phyloP scores from a whole-genome alignment of 78 protist genomes.

The Cyanophora paradoxa region DNA sequence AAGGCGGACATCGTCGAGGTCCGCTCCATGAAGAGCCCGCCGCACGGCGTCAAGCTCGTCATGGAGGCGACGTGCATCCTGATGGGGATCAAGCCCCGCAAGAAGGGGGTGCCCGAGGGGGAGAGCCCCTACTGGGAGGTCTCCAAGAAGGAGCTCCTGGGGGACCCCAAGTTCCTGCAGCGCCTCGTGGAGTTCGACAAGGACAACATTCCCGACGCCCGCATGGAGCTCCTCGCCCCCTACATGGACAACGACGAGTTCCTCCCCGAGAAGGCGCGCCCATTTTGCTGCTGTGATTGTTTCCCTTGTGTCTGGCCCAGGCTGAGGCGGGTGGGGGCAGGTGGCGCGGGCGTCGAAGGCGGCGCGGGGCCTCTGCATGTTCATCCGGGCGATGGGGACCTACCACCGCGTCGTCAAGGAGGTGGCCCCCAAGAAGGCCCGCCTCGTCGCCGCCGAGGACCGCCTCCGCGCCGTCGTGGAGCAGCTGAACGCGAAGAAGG shows the following conservation, averaged over 20 bases:
- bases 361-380: slow-evolving; percentile 74
- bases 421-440: slow-evolving; percentile 72
- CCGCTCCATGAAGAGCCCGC: slow-evolving; percentile 33
- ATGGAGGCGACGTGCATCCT: slow-evolving; percentile 44
- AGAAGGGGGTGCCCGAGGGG: not conserved
- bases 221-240: too few species aligned
- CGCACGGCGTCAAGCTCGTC: slow-evolving; percentile 36
- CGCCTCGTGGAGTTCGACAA: slow-evolving; percentile 46
- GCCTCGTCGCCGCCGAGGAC: slow-evolving; percentile 38
- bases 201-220: slow-evolving; percentile 37
- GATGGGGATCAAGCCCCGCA: slow-evolving; percentile 19
- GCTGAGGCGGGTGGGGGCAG: too few species aligned
- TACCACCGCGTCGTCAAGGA: slow-evolving; percentile 57
- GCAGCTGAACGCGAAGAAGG: slow-evolving; percentile 30
- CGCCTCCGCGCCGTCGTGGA: slow-evolving; percentile 32
- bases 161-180: slow-evolving; percentile 26
- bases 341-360: slow-evolving; percentile 69
- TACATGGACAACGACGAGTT: too few species aligned
- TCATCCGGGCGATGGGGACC: slow-evolving; percentile 66
- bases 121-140: slow-evolving; percentile 61
- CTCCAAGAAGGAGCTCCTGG: slow-evolving; percentile 31
- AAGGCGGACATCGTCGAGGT: slow-evolving; percentile 29
- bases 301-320: too few species aligned
- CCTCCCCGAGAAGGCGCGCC: too few species aligned
- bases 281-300: too few species aligned